phyloP scores from a whole-genome alignment of 345 rosid species.

The Moricandia moricandioides region DNA sequence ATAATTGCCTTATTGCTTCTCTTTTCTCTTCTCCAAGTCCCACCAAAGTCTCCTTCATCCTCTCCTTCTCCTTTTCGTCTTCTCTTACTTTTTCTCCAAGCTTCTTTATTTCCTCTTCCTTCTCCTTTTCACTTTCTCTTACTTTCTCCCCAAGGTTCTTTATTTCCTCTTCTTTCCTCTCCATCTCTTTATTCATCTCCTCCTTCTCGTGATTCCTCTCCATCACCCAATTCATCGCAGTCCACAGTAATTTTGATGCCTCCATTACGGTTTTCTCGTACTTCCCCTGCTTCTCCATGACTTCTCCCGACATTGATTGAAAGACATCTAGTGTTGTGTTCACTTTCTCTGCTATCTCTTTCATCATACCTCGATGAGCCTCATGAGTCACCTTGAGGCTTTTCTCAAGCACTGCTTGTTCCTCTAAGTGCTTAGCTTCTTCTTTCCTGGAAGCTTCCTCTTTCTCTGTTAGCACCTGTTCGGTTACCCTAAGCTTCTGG shows the following conservation, averaged over 20 bases:
- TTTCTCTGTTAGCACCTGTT: slow-evolving; percentile 73
- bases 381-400: slow-evolving; percentile 45
- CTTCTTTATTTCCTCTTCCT: slow-evolving; percentile 37
- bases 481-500: slow-evolving; percentile 94
- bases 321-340: slow-evolving; percentile 40
- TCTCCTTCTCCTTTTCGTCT: slow-evolving; percentile 56
- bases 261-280: slow-evolving; percentile 43
- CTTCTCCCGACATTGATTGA: slow-evolving; percentile 42
- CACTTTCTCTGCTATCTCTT: slow-evolving; percentile 46
- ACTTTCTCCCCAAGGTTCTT: not conserved
- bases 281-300: slow-evolving; percentile 43
- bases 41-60: slow-evolving; percentile 41
- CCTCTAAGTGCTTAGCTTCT: slow-evolving; percentile 60
- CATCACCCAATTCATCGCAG: slow-evolving; percentile 50
- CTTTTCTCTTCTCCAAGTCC: slow-evolving; percentile 75
- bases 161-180: not conserved
- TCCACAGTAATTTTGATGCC: slow-evolving; percentile 45
- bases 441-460: slow-evolving; percentile 69
- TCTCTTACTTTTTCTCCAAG: slow-evolving; percentile 46
- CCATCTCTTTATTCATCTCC: slow-evolving; percentile 5
- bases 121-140: not conserved
- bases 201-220: slow-evolving; percentile 46
- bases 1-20: slow-evolving; percentile 85
- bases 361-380: slow-evolving; percentile 48
- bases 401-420: slow-evolving; percentile 60